These are phyloP conservation scores for Yarrowia bubula DNA, from an alignment of 805 yeast genomes.

Conservation along the genomic window DNA sequence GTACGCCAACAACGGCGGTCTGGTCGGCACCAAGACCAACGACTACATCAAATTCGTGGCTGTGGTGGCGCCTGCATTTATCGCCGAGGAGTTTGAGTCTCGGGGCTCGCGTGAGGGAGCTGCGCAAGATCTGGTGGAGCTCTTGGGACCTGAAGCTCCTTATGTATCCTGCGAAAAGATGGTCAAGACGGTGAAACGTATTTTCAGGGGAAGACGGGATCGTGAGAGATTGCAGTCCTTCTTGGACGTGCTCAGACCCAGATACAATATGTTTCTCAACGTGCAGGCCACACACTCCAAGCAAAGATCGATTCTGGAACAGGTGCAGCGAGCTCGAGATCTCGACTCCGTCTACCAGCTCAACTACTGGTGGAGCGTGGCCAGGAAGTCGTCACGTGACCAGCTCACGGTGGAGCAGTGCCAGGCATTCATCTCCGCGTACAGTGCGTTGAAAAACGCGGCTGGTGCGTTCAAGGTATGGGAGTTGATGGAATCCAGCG, in stretches of 20 bases:
- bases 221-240: not conserved
- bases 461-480: conserved; percentile 11
- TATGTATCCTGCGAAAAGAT: not conserved
- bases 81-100: not conserved
- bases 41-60: conserved; percentile 9
- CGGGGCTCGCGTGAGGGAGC: conserved; percentile 9
- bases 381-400: not conserved
- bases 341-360: conserved; percentile 4
- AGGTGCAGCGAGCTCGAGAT: not conserved
- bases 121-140: not conserved
- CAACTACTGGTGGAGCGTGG: conserved; percentile 16
- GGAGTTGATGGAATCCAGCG: conserved; percentile 5
- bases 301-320: not conserved
- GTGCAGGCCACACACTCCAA: not conserved
- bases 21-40: not conserved
- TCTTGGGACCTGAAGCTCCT: conserved; percentile 10
- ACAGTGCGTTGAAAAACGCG: not conserved
- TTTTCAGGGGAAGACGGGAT: not conserved
- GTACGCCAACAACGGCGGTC: not conserved
- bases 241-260: not conserved
- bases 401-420: not conserved
- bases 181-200: not conserved
- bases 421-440: not conserved
- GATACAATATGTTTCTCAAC: not conserved
- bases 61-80: conserved; percentile 5